Evolutionary conservation across 1,284 basidiomycete species (phyloP).

Genomic region (Leccinum angustisporum): DNA sequence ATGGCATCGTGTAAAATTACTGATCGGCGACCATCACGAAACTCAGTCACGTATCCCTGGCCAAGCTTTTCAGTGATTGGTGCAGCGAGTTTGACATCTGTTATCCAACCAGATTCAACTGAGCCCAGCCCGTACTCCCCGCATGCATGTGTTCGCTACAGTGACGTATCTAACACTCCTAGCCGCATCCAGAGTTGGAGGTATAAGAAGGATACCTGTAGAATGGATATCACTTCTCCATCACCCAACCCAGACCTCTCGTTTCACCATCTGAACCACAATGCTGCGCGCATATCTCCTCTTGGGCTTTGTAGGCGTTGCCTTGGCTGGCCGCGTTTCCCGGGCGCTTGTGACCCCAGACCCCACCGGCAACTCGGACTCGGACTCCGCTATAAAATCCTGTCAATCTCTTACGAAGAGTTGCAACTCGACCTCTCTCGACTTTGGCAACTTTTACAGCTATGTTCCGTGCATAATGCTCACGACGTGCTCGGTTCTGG

Average conservation of each 20-base stretch:
- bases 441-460: slow-evolving; percentile 23
- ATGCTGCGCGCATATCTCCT: slow-evolving; percentile 8
- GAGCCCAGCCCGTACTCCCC: background rate
- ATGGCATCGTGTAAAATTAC: too few relatives aligned
- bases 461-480: slow-evolving; percentile 23
- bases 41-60: background rate
- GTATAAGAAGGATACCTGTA: background rate
- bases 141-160: background rate
- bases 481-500: slow-evolving; percentile 16
- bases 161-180: background rate
- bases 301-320: slow-evolving; percentile 2
- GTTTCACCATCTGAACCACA: background rate
- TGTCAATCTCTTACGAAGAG: slow-evolving; percentile 22
- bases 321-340: slow-evolving; percentile 2
- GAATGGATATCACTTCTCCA: background rate
- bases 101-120: background rate
- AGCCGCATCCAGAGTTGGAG: background rate
- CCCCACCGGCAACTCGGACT: background rate
- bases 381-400: background rate
- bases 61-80: background rate
- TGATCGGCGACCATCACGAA: background rate
- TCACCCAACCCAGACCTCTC: background rate
- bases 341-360: slow-evolving; percentile 16
- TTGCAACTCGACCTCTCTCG: slow-evolving; percentile 20
- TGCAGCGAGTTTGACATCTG: background rate